Evolutionary conservation across 768 basidiomycete species (phyloP).

Genomic region (Megacollybia marginata): DNA sequence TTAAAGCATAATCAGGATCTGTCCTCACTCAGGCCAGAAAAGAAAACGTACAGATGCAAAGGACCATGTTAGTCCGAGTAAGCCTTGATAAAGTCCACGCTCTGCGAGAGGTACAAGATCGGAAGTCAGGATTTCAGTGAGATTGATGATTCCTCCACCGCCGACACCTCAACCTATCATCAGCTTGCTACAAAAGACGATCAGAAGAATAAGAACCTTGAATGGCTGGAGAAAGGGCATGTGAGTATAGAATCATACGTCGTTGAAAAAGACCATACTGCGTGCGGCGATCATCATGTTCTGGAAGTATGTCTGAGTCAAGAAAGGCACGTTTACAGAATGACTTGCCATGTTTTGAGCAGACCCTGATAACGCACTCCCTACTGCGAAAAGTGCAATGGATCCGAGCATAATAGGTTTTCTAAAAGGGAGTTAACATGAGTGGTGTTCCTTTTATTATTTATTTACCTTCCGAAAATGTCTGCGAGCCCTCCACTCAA

Average conservation of each 20-base stretch:
- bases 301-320: too few species aligned
- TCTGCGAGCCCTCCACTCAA: slow-evolving; percentile 26
- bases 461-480: slow-evolving; percentile 19
- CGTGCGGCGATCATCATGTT: neutral
- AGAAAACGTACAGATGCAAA: neutral
- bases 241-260: neutral
- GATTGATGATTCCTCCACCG: neutral
- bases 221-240: neutral
- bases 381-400: slow-evolving; percentile 29
- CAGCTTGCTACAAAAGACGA: too few species aligned
- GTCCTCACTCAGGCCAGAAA: too few species aligned
- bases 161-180: slow-evolving; percentile 6
- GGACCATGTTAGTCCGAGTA: slow-evolving; percentile 7
- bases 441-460: too few species aligned
- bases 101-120: slow-evolving; percentile 31
- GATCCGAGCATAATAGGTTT: slow-evolving; percentile 21
- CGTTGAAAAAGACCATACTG: neutral
- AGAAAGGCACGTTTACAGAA: too few species aligned
- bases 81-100: slow-evolving; percentile 22
- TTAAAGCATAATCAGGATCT: neutral
- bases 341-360: slow-evolving; percentile 25
- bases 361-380: slow-evolving; percentile 33
- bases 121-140: slow-evolving; percentile 15
- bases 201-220: neutral
- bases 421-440: slow-evolving; percentile 7